These are phyloP conservation scores for Scheffersomyces stipitis DNA, from an alignment of 805 yeast genomes.

Conservation along the genomic window DNA sequence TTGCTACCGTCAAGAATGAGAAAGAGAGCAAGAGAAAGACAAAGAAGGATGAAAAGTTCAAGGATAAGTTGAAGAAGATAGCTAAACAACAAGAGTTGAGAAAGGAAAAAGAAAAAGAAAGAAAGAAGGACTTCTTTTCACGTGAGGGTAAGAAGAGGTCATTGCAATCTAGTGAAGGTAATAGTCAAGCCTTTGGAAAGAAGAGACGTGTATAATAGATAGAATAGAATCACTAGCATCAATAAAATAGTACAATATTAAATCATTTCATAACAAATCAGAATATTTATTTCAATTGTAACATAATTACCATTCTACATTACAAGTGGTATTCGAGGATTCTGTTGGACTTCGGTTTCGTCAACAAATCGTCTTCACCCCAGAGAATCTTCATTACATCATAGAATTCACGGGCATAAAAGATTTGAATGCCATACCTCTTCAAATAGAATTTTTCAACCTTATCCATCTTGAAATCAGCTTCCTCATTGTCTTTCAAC, in stretches of 20 bases:
- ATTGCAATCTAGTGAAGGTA: slow-evolving; percentile 31
- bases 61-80: slow-evolving; percentile 69
- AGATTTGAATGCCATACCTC: slow-evolving; percentile 58
- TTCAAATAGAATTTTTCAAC: slow-evolving; percentile 49
- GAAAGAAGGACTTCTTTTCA: slow-evolving; percentile 84
- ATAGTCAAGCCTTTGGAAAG: slow-evolving; percentile 33
- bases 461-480: slow-evolving; percentile 28
- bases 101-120: slow-evolving; percentile 73
- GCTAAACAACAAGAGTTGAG: slow-evolving; percentile 73
- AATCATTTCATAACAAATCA: not conserved
- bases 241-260: not conserved
- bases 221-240: too few relatives aligned
- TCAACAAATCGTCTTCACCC: slow-evolving; percentile 41
- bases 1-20: slow-evolving; percentile 79
- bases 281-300: not conserved
- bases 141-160: slow-evolving; percentile 67
- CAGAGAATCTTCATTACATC: slow-evolving; percentile 75
- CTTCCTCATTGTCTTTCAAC: slow-evolving; percentile 34
- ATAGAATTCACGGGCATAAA: slow-evolving; percentile 73
- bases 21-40: slow-evolving; percentile 75
- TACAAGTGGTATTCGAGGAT: slow-evolving; percentile 32
- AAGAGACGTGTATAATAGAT: slow-evolving; percentile 25
- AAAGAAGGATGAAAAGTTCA: slow-evolving; percentile 74
- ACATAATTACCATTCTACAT: not conserved
- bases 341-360: slow-evolving; percentile 22